Conservation (phyloP, 805 yeast species). For the Candida michaelii region DNA sequence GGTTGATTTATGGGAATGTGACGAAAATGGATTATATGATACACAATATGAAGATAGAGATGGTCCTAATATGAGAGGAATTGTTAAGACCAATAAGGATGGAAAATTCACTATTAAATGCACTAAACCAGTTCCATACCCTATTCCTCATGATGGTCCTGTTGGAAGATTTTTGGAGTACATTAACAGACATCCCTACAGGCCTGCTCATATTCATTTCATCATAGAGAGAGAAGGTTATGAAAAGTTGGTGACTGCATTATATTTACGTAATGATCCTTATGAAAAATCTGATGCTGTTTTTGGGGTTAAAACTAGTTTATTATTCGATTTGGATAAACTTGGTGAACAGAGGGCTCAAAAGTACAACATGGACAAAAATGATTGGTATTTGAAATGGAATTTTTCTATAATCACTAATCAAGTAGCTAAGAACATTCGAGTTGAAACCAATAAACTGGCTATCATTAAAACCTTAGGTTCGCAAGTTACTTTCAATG, state of each 20-base stretch:
- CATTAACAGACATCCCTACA: conserved; percentile 37
- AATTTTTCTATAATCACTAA: conserved; percentile 18
- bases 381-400: conserved; percentile 23
- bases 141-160: conserved; percentile 57
- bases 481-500: conserved; percentile 11
- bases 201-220: conserved; percentile 31
- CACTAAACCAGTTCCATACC: conserved; percentile 44
- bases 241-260: conserved; percentile 21
- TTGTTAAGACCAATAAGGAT: conserved; percentile 37
- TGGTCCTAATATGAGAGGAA: conserved; percentile 22
- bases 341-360: no score
- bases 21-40: conserved; percentile 22
- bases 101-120: conserved; percentile 38
- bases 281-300: no score
- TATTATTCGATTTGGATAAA: no score
- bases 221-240: conserved; percentile 20
- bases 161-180: no score
- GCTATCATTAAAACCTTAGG: conserved; percentile 11
- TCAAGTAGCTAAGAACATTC: conserved; percentile 12
- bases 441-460: conserved; percentile 10
- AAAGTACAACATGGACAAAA: conserved; percentile 19
- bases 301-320: no score
- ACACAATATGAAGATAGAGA: conserved; percentile 21
- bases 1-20: conserved; percentile 23
- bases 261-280: conserved; percentile 20